Evolutionary conservation across 1,284 basidiomycete species (phyloP).

Genomic region (Ceratobasidium sp.): DNA sequence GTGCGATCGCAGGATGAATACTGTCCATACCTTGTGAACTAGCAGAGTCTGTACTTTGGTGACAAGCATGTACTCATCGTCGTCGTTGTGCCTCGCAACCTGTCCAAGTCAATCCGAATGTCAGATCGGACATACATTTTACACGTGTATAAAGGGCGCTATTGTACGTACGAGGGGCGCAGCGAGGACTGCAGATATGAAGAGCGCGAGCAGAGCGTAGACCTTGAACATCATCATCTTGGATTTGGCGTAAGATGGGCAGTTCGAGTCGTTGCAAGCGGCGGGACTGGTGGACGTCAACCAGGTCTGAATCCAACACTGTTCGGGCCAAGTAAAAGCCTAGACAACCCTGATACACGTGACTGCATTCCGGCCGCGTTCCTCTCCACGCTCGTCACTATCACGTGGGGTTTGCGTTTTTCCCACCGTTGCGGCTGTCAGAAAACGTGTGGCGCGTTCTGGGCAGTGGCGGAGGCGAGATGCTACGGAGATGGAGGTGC

Average conservation of each 20-base stretch:
- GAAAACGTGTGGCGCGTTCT: neutral
- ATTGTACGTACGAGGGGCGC: constrained; percentile 13
- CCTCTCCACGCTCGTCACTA: neutral
- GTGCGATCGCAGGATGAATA: neutral
- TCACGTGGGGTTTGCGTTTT: neutral
- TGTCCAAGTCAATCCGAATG: neutral
- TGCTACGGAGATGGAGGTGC: neutral
- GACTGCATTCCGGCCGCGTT: neutral
- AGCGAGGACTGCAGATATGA: constrained; percentile 15
- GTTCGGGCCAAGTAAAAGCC: neutral
- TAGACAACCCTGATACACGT: constrained; percentile 35
- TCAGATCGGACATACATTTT: neutral
- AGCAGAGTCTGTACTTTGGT: constrained; percentile 14
- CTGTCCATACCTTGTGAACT: constrained; percentile 15
- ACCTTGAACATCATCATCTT: constrained; percentile 45
- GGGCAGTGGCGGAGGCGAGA: neutral
- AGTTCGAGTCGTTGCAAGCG: no score
- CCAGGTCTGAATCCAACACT: neutral
- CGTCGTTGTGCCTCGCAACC: constrained; percentile 27
- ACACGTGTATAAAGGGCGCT: neutral
- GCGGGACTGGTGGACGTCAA: constrained; percentile 26
- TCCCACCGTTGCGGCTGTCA: neutral
- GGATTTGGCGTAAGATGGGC: neutral
- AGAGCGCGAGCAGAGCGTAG: constrained; percentile 21
- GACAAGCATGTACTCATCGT: constrained; percentile 36